A percentile compares a stretch with the other conserved stretches of the same genome.
These are phyloP conservation scores for Trametes polyzona DNA, from an alignment of 1,284 basidiomycete genomes.

Conservation along the genomic window DNA sequence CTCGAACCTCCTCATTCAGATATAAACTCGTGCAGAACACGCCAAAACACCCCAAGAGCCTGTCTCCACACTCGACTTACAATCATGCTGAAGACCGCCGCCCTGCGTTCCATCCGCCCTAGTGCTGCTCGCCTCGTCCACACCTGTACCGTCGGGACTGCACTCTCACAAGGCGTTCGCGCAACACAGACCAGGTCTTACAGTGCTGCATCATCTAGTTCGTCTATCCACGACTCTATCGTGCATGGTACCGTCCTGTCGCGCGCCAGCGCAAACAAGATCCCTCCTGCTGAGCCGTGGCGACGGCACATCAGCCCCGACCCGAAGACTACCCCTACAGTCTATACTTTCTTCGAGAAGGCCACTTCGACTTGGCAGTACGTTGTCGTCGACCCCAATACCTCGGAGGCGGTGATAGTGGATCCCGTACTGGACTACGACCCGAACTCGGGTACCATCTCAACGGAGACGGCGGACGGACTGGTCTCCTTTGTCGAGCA, in stretches of 20 bases:
- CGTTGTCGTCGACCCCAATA: slow-evolving; percentile 39
- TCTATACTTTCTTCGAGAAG: slow-evolving; percentile 39
- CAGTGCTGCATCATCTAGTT: not conserved
- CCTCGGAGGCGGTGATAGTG: slow-evolving; percentile 39
- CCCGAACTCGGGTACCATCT: slow-evolving; percentile 37
- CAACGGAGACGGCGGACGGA: slow-evolving; percentile 41
- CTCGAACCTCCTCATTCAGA: not conserved
- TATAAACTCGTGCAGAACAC: slow-evolving; percentile 1
- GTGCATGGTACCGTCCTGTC: slow-evolving; percentile 3
- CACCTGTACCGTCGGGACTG: too few species aligned
- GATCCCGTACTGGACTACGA: slow-evolving; percentile 46
- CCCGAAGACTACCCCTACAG: slow-evolving; percentile 29
- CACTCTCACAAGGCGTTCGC: too few species aligned
- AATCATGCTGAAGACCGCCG: not conserved
- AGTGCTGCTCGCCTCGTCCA: too few species aligned
- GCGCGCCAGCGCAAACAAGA: slow-evolving; percentile 11
- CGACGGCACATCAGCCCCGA: slow-evolving; percentile 29
- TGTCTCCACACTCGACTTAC: not conserved
- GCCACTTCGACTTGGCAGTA: slow-evolving; percentile 44
- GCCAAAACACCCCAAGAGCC: not conserved
- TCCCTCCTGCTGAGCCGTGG: slow-evolving; percentile 31
- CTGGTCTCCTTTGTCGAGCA: slow-evolving; percentile 39
- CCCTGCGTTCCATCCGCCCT: not conserved
- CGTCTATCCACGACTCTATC: not conserved
- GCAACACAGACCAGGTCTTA: not conserved